These are phyloP conservation scores for Camelina laxa DNA, from an alignment of 345 rosid genomes.

Conservation along the genomic window DNA sequence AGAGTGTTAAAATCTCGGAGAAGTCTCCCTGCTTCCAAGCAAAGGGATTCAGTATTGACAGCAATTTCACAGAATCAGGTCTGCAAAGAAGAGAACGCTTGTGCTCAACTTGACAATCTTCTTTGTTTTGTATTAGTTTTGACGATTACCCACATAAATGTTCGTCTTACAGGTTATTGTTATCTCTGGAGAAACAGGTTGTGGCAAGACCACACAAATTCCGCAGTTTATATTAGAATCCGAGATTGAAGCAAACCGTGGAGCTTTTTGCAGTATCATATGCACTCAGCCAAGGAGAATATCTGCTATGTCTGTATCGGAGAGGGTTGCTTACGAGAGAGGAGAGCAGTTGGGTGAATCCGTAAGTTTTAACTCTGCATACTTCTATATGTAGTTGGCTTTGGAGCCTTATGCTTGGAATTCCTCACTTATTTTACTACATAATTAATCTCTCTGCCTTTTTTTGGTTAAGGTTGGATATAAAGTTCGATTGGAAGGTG, in stretches of 20 bases:
- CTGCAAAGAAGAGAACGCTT: slow-evolving; percentile 14
- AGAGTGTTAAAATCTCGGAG: slow-evolving; percentile 68
- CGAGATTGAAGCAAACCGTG: slow-evolving; percentile 63
- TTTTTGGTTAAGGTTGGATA: slow-evolving; percentile 74
- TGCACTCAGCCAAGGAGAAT: slow-evolving; percentile 96
- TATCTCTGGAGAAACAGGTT: slow-evolving; percentile 95
- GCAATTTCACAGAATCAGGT: slow-evolving; percentile 82
- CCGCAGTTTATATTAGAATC: slow-evolving; percentile 93
- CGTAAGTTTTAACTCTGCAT: slow-evolving; percentile 58
- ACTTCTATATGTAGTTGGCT: slow-evolving; percentile 33
- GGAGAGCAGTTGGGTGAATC: slow-evolving; percentile 95
- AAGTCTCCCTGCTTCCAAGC: slow-evolving; percentile 81
- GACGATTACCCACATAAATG: no score
- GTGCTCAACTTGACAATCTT: slow-evolving; percentile 11
- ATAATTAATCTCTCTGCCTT: slow-evolving; percentile 30
- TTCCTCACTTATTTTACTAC: background rate
- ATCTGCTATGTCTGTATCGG: slow-evolving; percentile 95
- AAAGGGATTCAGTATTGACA: slow-evolving; percentile 65
- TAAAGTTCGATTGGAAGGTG: slow-evolving; percentile 92
- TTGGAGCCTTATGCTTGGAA: slow-evolving; percentile 22
- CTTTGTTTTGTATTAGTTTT: background rate
- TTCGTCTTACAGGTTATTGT: slow-evolving; percentile 64
- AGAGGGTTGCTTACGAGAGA: slow-evolving; percentile 91
- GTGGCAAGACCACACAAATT: slow-evolving; percentile 98
- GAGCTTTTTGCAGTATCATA: slow-evolving; percentile 83